A percentile compares a stretch with the other conserved stretches of the same genome.
phyloP scores from a whole-genome alignment of 148 eudicot species.

The Rhododendron ferrugineum region DNA sequence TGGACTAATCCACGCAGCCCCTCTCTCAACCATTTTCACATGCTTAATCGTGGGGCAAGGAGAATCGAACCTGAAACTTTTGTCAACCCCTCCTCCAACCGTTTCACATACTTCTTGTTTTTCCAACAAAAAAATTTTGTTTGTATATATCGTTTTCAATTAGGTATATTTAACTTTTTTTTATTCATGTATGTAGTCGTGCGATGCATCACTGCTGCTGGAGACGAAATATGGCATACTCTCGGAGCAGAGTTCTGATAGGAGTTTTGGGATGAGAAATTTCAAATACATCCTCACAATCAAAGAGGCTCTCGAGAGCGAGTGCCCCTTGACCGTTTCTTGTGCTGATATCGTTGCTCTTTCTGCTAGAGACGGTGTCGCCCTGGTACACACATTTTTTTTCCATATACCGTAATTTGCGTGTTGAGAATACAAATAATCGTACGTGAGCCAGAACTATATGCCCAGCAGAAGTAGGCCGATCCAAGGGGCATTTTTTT shows the following conservation, averaged over 20 bases:
- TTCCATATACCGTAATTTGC: neutral
- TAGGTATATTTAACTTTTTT: neutral
- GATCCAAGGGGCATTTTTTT: too few relatives aligned
- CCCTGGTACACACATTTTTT: conserved; percentile 33
- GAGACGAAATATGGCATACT: conserved; percentile 24
- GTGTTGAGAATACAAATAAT: neutral
- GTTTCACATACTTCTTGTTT: neutral
- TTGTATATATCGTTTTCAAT: neutral
- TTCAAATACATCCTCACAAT: conserved; percentile 65
- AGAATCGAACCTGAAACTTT: too few relatives aligned
- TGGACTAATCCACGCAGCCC: accelerated
- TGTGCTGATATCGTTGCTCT: conserved; percentile 89
- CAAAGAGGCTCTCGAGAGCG: conserved; percentile 58
- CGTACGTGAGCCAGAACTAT: too few relatives aligned
- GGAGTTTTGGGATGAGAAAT: conserved; percentile 79
- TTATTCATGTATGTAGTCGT: conserved; percentile 36
- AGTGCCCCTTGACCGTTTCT: conserved; percentile 69
- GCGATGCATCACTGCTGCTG: conserved; percentile 72
- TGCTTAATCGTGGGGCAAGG: too few relatives aligned
- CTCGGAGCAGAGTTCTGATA: conserved; percentile 41
- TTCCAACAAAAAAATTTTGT: neutral
- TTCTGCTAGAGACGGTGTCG: conserved; percentile 65
- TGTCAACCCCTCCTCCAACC: too few relatives aligned
- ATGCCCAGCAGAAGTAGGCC: too few relatives aligned
- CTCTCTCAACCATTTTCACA: too few relatives aligned